These are phyloP conservation scores for Pseudopithomyces chartarum DNA, from an alignment of 2,329 filamentous ascomycete species.

Conservation along the genomic window DNA sequence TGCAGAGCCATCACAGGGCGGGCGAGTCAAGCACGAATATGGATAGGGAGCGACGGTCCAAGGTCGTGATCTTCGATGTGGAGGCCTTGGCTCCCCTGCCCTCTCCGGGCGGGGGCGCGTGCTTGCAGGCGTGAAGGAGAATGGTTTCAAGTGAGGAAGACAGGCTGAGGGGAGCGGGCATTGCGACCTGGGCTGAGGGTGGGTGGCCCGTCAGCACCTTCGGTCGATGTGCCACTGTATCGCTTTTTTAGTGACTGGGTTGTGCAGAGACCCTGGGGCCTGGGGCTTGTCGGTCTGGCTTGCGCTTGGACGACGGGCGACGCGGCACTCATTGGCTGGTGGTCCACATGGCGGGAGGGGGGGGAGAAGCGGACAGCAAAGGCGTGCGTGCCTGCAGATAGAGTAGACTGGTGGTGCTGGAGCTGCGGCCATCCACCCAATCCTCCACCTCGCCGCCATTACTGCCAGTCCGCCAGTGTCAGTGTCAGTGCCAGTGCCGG, in stretches of 20 bases:
- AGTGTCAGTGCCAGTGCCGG: too few relatives aligned
- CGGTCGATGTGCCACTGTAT: too few relatives aligned
- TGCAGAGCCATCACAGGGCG: not conserved
- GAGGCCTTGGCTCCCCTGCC: constrained; percentile 1
- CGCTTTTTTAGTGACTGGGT: too few relatives aligned
- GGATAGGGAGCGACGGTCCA: constrained; percentile 7
- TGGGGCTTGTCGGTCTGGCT: not conserved
- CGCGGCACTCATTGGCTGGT: not conserved
- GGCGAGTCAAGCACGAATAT: constrained; percentile 11
- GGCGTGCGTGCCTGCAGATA: not conserved
- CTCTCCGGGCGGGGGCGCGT: constrained; percentile 9
- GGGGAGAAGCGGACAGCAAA: not conserved
- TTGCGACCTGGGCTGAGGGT: not conserved
- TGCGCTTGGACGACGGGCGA: constrained; percentile 1
- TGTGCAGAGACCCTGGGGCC: constrained; percentile 12
- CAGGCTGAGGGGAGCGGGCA: constrained; percentile 5
- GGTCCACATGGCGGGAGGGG: not conserved
- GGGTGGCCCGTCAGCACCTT: not conserved
- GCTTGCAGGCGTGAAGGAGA: not conserved
- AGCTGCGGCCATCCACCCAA: not conserved
- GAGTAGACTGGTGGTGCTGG: too few relatives aligned
- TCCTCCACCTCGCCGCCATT: not conserved
- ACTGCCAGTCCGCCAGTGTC: too few relatives aligned
- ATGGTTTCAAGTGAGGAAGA: constrained; percentile 17
- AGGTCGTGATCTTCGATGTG: constrained; percentile 9